These are phyloP conservation scores for Penicillium longicatenatum DNA, from an alignment of 495 filamentous ascomycete species.

Conservation along the genomic window DNA sequence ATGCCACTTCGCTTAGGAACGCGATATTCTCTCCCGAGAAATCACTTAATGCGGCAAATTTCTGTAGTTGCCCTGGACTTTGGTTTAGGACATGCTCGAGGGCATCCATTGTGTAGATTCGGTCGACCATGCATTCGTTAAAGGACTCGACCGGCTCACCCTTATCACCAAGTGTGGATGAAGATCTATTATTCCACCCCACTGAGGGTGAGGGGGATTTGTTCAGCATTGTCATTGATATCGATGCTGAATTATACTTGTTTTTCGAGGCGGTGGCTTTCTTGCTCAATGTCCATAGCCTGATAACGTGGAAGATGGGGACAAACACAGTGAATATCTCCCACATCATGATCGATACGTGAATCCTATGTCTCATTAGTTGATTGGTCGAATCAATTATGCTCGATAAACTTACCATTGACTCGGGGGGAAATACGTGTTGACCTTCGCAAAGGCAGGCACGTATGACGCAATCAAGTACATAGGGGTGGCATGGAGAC, in stretches of 20 bases:
- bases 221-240: not conserved
- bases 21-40: conserved; percentile 16
- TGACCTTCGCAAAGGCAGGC: conserved; percentile 11
- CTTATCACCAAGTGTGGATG: conserved; percentile 15
- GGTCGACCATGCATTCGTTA: conserved; percentile 7
- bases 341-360: conserved; percentile 11
- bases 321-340: conserved; percentile 19
- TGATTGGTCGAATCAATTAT: not conserved
- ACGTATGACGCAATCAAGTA: conserved; percentile 11
- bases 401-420: conserved; percentile 8
- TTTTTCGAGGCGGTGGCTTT: not conserved
- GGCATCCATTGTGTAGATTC: conserved; percentile 14
- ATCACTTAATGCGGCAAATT: conserved; percentile 13
- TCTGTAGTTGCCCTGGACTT: conserved; percentile 5
- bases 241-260: not conserved
- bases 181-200: not conserved
- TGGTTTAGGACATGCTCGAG: conserved; percentile 10
- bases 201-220: not conserved
- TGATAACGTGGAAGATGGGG: conserved; percentile 11
- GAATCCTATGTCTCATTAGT: conserved; percentile 10
- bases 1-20: conserved; percentile 6
- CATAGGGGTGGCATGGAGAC: conserved; percentile 17
- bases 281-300: conserved; percentile 2
- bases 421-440: conserved; percentile 9
- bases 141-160: not conserved